Conservation (phyloP, 2,329 filamentous ascomycete species). For the Gyromitra esculenta region DNA sequence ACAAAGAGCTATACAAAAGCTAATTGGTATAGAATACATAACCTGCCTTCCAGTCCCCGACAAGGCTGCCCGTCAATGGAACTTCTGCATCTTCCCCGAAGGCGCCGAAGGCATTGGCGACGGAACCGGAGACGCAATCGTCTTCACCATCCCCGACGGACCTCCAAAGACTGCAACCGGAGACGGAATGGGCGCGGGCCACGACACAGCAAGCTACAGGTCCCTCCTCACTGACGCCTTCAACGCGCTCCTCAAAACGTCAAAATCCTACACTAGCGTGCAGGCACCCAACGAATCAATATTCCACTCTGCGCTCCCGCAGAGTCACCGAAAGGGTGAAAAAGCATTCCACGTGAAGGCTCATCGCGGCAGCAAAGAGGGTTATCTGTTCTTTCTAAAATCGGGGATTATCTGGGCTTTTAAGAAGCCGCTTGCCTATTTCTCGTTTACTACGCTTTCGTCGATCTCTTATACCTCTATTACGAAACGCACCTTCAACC, state of each 20-base stretch:
- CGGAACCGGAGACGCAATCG: conserved; percentile 66
- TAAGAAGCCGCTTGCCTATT: conserved; percentile 74
- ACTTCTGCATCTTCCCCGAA: conserved; percentile 71
- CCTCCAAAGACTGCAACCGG: conserved; percentile 69
- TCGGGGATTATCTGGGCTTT: conserved; percentile 75
- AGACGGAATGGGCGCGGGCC: conserved; percentile 38
- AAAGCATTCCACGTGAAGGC: conserved; percentile 73
- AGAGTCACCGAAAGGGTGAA: conserved; percentile 62
- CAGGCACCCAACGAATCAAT: conserved; percentile 51
- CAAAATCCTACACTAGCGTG: conserved; percentile 40
- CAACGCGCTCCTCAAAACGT: conserved; percentile 51
- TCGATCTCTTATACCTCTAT: conserved; percentile 75
- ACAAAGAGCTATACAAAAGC: not conserved
- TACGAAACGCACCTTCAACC: conserved; percentile 74
- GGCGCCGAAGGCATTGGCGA: conserved; percentile 61
- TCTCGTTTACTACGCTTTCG: conserved; percentile 70
- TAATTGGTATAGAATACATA: conserved; percentile 54
- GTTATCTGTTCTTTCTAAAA: conserved; percentile 73
- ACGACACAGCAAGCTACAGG: conserved; percentile 51
- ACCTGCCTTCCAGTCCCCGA: conserved; percentile 57
- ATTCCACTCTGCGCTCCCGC: conserved; percentile 54
- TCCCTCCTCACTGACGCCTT: conserved; percentile 53
- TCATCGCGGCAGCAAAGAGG: conserved; percentile 75
- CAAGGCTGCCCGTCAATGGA: conserved; percentile 66
- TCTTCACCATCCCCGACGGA: conserved; percentile 71